These are phyloP conservation scores for Phialocephala subalpina DNA, from an alignment of 2,329 filamentous ascomycete genomes.

Conservation along the genomic window DNA sequence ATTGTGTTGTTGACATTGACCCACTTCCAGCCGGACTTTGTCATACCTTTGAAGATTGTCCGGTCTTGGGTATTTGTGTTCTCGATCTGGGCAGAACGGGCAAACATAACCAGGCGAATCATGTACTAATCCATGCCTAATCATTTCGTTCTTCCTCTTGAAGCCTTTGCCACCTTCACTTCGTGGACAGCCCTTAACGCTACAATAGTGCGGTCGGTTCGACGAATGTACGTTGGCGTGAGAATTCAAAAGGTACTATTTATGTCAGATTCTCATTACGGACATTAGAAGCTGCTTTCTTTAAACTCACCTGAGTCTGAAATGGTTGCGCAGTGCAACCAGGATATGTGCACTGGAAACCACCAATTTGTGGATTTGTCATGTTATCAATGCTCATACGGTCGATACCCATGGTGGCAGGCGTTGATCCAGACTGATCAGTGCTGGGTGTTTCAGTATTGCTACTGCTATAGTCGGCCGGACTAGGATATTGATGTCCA, in stretches of 20 bases:
- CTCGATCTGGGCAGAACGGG: constrained; percentile 91
- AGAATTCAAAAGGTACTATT: constrained; percentile 75
- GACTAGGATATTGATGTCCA: constrained; percentile 35
- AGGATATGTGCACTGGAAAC: constrained; percentile 64
- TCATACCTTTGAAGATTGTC: constrained; percentile 92
- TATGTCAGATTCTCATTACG: constrained; percentile 18
- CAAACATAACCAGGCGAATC: constrained; percentile 95
- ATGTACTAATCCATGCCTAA: constrained; percentile 84
- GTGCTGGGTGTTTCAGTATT: constrained; percentile 56
- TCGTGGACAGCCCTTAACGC: constrained; percentile 67
- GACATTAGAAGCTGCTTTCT: neutral
- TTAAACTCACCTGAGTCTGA: constrained; percentile 68
- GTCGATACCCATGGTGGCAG: constrained; percentile 54
- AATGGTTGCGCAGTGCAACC: constrained; percentile 79
- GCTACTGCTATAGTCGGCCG: constrained; percentile 40
- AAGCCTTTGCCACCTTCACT: constrained; percentile 72
- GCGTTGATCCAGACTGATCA: constrained; percentile 53
- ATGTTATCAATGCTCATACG: constrained; percentile 67
- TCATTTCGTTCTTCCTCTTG: constrained; percentile 79
- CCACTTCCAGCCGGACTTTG: neutral
- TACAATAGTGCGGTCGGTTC: constrained; percentile 70
- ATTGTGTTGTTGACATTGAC: neutral
- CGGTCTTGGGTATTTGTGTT: constrained; percentile 93
- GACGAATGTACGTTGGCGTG: constrained; percentile 78
- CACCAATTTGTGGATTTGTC: constrained; percentile 59